Conservation (phyloP, 1,284 basidiomycete species). For the Malassezia furfur region DNA sequence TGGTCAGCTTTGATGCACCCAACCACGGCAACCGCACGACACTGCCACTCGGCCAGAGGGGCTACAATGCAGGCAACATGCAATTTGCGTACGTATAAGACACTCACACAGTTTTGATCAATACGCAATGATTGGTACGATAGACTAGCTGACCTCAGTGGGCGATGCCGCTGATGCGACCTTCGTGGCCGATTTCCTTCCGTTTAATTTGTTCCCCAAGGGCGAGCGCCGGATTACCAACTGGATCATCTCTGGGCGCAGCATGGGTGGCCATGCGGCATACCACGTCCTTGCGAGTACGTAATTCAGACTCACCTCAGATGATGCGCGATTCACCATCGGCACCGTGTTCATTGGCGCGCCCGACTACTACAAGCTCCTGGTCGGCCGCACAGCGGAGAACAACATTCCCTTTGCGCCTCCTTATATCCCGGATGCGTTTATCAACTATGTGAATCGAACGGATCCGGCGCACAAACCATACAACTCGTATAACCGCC, state of each 20-base stretch:
- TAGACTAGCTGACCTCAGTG: conserved; percentile 1
- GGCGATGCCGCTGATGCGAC: conserved; percentile 69
- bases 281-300: conserved; percentile 58
- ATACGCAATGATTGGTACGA: conserved; percentile 52
- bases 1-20: conserved; percentile 45
- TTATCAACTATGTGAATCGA: conserved; percentile 16
- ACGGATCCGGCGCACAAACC: conserved; percentile 18
- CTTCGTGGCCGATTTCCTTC: conserved; percentile 70
- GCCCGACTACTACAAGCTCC: conserved; percentile 56
- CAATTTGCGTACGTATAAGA: conserved; percentile 18
- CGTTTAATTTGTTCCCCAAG: conserved; percentile 64
- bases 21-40: conserved; percentile 48
- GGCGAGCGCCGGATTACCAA: conserved; percentile 59
- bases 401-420: conserved; percentile 18
- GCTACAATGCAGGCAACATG: conserved; percentile 40
- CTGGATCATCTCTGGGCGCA: conserved; percentile 64
- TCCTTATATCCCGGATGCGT: conserved; percentile 17
- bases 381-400: conserved; percentile 14
- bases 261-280: conserved; percentile 66
- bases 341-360: conserved; percentile 65
- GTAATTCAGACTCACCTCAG: background rate
- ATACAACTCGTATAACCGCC: conserved; percentile 14
- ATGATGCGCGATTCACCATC: conserved; percentile 59
- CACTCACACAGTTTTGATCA: conserved; percentile 31
- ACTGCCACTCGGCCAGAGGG: conserved; percentile 31